phyloP scores from a whole-genome alignment of 305 asterid genomes.

The Fraxinus albicans region DNA sequence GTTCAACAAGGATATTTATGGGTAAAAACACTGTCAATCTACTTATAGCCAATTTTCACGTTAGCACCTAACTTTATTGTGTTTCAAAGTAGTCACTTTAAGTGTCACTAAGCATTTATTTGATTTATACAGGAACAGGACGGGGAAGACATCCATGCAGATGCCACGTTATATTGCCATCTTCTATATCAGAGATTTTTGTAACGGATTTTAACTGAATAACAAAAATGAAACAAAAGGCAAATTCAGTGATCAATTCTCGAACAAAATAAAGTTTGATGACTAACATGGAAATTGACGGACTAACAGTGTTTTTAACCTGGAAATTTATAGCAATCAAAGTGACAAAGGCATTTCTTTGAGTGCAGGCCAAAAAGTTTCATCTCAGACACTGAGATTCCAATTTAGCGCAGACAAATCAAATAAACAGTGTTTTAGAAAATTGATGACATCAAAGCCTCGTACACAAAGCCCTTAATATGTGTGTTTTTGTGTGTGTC shows the following conservation, averaged over 20 bases:
- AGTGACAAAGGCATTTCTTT: not conserved
- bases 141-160: not conserved
- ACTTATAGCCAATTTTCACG: not conserved
- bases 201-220: not conserved
- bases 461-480: not conserved
- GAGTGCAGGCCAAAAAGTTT: not conserved
- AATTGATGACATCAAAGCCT: not conserved
- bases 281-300: not conserved
- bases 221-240: not conserved
- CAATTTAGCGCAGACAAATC: not conserved
- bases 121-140: not conserved
- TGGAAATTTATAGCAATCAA: not conserved
- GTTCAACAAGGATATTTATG: not conserved
- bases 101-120: not conserved
- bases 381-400: not conserved
- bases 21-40: not conserved
- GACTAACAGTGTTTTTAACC: not conserved
- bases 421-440: not conserved
- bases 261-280: not conserved
- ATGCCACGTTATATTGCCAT: not conserved
- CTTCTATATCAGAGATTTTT: not conserved
- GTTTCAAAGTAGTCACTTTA: not conserved
- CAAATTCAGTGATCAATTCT: not conserved
- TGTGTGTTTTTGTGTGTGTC: not conserved
- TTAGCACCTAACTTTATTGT: not conserved